A percentile compares a stretch with the other conserved stretches of the same genome.
phyloP scores from a whole-genome alignment of 805 yeast species.

The Candida glaebosa region DNA sequence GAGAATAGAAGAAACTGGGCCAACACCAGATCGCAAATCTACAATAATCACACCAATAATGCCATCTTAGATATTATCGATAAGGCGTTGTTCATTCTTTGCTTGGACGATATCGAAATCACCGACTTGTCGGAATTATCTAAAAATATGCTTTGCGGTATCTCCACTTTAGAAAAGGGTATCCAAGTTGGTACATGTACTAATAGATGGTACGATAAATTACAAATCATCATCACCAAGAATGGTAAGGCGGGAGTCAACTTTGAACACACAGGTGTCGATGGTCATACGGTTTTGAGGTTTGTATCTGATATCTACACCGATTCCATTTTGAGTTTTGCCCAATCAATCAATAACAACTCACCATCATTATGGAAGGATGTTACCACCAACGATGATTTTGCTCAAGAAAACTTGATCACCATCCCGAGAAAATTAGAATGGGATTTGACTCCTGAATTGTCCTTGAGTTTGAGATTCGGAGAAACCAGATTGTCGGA shows the following conservation, averaged over 20 bases:
- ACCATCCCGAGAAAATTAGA: constrained; percentile 84
- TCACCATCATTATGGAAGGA: constrained; percentile 70
- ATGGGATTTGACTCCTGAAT: constrained; percentile 76
- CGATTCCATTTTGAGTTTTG: constrained; percentile 84
- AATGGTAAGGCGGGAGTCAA: constrained; percentile 92
- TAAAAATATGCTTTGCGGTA: constrained; percentile 85
- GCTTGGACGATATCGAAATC: constrained; percentile 75
- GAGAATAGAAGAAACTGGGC: constrained; percentile 92
- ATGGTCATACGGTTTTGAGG: constrained; percentile 89
- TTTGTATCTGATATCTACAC: constrained; percentile 89
- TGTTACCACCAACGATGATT: constrained; percentile 22
- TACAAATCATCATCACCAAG: constrained; percentile 81
- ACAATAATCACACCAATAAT: constrained; percentile 50
- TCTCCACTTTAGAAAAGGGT: constrained; percentile 73
- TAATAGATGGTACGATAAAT: constrained; percentile 91
- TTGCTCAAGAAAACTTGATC: constrained; percentile 26
- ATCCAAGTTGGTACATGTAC: constrained; percentile 93
- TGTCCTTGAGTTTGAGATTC: constrained; percentile 76
- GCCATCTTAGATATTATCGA: constrained; percentile 76
- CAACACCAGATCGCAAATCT: constrained; percentile 50
- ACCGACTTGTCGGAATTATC: constrained; percentile 63
- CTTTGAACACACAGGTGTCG: constrained; percentile 93
- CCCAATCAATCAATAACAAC: constrained; percentile 72
- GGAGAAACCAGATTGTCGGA: constrained; percentile 89
- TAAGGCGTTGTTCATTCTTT: constrained; percentile 76